phyloP scores from a whole-genome alignment of 2,329 filamentous ascomycete species.

The Pyrenochaeta sp. region DNA sequence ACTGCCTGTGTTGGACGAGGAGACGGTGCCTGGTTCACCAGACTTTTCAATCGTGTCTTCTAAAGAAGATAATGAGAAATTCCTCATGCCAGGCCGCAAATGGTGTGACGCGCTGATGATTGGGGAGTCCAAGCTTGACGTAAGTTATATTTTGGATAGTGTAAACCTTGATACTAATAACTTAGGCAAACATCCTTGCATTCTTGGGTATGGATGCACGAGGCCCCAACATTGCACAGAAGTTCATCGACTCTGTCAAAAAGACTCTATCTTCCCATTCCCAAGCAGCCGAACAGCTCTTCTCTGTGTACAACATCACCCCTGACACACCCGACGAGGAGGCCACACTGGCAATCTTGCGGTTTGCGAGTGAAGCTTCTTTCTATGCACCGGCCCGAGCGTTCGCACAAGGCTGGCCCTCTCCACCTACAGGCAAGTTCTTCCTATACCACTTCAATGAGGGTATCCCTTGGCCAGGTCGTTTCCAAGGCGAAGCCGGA shows the following conservation, averaged over 20 bases:
- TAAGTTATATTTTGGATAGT: conserved; percentile 19
- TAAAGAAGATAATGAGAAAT: conserved; percentile 28
- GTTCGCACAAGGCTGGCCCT: conserved; percentile 49
- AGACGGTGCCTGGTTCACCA: conserved; percentile 47
- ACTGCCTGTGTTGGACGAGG: conserved; percentile 53
- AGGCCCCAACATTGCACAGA: conserved; percentile 40
- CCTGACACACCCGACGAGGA: conserved; percentile 48
- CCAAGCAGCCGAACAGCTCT: conserved; percentile 26
- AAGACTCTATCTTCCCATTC: conserved; percentile 35
- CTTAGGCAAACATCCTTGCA: conserved; percentile 35
- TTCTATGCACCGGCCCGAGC: conserved; percentile 55
- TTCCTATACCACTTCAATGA: conserved; percentile 47
- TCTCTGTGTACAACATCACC: conserved; percentile 52
- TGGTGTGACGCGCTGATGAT: conserved; percentile 59
- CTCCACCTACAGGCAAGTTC: conserved; percentile 29
- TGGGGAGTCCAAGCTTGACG: conserved; percentile 58
- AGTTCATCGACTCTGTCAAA: conserved; percentile 45
- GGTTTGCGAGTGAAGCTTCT: conserved; percentile 55
- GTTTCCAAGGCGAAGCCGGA: conserved; percentile 41
- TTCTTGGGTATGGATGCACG: conserved; percentile 32
- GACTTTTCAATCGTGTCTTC: conserved; percentile 34
- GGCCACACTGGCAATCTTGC: conserved; percentile 52
- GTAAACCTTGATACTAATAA: neutral
- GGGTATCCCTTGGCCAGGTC: conserved; percentile 45
- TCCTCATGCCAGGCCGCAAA: conserved; percentile 48